Percentiles rank a stretch among this genome's conserved stretches.
Conservation (phyloP, 1,139 yeast species). For the Saccharomyces hybrid region DNA sequence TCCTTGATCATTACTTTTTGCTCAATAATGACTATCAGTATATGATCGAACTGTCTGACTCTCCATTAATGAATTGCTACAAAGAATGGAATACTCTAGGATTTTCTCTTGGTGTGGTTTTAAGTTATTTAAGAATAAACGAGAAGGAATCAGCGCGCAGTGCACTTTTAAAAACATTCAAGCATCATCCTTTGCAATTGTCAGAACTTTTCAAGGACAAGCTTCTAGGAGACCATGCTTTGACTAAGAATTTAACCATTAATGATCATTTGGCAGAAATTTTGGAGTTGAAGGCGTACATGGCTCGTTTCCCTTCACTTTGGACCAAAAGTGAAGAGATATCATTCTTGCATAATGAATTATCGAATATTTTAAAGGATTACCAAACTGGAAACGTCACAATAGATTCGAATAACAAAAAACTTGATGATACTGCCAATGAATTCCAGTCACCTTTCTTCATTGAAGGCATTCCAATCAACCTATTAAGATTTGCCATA, state of each 20-base stretch:
- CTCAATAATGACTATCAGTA: conserved; percentile 59
- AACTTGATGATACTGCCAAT: not conserved
- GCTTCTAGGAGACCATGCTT: conserved; percentile 17
- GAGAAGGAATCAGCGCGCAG: conserved; percentile 39
- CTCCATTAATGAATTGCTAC: conserved; percentile 50
- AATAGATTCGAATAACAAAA: conserved; percentile 5
- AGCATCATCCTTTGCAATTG: conserved; percentile 48
- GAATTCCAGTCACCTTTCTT: conserved; percentile 16
- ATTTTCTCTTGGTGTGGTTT: conserved; percentile 54
- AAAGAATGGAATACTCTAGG: conserved; percentile 69
- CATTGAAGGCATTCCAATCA: conserved; percentile 42
- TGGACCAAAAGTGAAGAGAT: conserved; percentile 33
- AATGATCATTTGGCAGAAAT: conserved; percentile 26
- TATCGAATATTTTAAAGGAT: conserved; percentile 33
- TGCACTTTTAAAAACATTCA: conserved; percentile 44
- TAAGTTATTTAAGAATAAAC: conserved; percentile 46
- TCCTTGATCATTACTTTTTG: conserved; percentile 72
- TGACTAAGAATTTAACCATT: conserved; percentile 6
- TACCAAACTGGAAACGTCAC: conserved; percentile 10
- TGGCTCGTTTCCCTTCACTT: conserved; percentile 20
- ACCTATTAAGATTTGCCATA: conserved; percentile 56
- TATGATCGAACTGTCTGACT: conserved; percentile 46
- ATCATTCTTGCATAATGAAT: conserved; percentile 42
- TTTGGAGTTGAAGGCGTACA: conserved; percentile 25
- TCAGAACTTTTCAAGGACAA: conserved; percentile 20